Evolutionary conservation across 2,329 filamentous ascomycete species (phyloP).

Genomic region (Paecilomyces sp.): DNA sequence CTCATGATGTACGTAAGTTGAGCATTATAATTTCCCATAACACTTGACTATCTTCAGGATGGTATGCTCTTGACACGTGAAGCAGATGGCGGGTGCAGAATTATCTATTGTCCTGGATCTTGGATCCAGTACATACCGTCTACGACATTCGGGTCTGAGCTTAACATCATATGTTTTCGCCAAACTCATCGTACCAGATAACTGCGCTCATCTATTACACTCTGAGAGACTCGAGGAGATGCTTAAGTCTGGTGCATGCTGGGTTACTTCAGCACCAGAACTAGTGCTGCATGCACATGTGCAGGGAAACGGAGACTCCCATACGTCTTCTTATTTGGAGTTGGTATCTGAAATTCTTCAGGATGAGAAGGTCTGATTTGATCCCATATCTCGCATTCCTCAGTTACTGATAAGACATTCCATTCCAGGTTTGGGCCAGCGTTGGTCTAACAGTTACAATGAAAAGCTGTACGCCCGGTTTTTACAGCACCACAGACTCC

Average conservation of each 20-base stretch:
- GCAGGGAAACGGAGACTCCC: conserved; percentile 2
- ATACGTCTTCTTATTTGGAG: conserved; percentile 7
- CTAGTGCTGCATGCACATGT: conserved; percentile 20
- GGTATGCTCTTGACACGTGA: neutral
- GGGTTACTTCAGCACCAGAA: conserved; percentile 9
- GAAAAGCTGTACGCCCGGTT: conserved; percentile 9
- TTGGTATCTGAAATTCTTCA: conserved; percentile 15
- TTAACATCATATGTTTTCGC: neutral
- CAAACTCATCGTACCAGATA: neutral
- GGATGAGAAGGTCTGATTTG: conserved; percentile 16
- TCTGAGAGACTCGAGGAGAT: neutral
- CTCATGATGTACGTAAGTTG: neutral
- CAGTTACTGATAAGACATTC: neutral
- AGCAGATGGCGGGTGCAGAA: neutral
- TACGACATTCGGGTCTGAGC: neutral
- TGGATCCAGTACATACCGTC: neutral
- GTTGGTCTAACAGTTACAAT: conserved; percentile 18
- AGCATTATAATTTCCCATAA: neutral
- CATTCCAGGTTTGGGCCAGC: conserved; percentile 23
- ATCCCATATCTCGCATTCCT: neutral
- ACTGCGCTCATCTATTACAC: neutral
- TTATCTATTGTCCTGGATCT: neutral
- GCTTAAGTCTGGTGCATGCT: neutral
- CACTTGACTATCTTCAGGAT: neutral
- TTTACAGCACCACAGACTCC: conserved; percentile 3